Conservation (phyloP, 768 basidiomycete genomes). For the Gloeophyllum trabeum region DNA sequence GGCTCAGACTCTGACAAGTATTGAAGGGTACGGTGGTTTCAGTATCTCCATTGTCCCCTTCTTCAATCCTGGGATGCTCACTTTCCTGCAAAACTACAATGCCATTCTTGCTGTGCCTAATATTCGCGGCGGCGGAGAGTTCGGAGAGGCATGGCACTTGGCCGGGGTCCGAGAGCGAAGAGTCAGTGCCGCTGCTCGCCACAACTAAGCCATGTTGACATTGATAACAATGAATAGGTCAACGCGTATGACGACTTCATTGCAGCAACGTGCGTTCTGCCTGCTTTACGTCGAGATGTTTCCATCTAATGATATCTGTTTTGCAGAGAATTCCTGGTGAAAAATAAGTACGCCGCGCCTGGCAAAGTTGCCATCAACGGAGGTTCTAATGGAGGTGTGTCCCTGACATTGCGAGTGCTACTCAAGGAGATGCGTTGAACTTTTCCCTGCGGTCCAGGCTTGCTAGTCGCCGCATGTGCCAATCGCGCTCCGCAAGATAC, state of each 20-base stretch:
- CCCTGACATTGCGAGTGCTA: too few relatives aligned
- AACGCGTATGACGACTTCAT: slow-evolving; percentile 82
- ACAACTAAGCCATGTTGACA: neutral
- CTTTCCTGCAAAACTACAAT: slow-evolving; percentile 62
- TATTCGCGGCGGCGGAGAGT: slow-evolving; percentile 55
- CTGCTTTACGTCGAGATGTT: too few relatives aligned
- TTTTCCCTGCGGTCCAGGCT: too few relatives aligned
- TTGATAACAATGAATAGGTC: slow-evolving; percentile 24
- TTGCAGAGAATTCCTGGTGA: slow-evolving; percentile 56
- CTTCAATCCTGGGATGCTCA: slow-evolving; percentile 62
- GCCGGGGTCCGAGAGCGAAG: slow-evolving; percentile 64
- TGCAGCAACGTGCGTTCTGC: slow-evolving; percentile 53
- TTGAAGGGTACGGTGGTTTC: slow-evolving; percentile 86
- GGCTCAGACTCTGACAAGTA: neutral
- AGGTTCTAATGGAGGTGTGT: slow-evolving; percentile 71
- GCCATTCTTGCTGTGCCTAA: slow-evolving; percentile 47
- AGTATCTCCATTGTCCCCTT: slow-evolving; percentile 58
- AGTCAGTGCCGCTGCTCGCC: slow-evolving; percentile 29
- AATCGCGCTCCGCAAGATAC: slow-evolving; percentile 68
- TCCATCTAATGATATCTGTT: neutral
- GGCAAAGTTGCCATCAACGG: slow-evolving; percentile 73
- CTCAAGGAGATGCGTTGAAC: too few relatives aligned
- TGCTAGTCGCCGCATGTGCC: slow-evolving; percentile 77
- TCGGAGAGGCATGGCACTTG: slow-evolving; percentile 79
- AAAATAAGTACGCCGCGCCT: slow-evolving; percentile 54